These are phyloP conservation scores for Coelastrella sp. DNA, from an alignment of 139 green algal genomes.

Conservation along the genomic window DNA sequence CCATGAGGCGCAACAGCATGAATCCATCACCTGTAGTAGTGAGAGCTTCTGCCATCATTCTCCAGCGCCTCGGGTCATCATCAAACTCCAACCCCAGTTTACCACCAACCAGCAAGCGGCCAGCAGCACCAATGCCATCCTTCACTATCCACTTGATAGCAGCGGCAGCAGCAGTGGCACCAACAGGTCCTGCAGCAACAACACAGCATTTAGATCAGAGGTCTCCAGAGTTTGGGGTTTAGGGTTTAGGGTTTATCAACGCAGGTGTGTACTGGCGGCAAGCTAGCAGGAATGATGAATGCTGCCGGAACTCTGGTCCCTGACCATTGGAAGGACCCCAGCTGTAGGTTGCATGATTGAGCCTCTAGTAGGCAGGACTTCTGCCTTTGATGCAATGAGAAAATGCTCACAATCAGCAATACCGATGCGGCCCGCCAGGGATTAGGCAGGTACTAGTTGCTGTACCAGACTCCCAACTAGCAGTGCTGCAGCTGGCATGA, in stretches of 20 bases:
- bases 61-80: constrained; percentile 76
- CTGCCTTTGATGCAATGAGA: no score
- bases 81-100: constrained; percentile 80
- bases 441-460: no score
- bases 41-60: constrained; percentile 79
- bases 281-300: neutral
- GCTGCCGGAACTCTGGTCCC: neutral
- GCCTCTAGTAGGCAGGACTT: neutral
- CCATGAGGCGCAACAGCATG: neutral
- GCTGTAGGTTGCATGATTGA: neutral
- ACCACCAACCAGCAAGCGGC: constrained; percentile 74
- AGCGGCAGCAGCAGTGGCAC: constrained; percentile 63
- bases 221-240: neutral
- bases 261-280: no score
- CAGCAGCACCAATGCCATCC: constrained; percentile 83
- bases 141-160: constrained; percentile 86
- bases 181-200: constrained; percentile 30
- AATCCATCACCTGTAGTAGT: constrained; percentile 36
- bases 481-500: neutral
- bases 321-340: no score
- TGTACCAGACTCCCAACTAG: no score
- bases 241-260: no score
- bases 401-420: no score
- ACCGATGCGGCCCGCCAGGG: no score
- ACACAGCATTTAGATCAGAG: neutral